phyloP scores from a whole-genome alignment of 2,329 filamentous ascomycete species.

The Chaetomium globosum region DNA sequence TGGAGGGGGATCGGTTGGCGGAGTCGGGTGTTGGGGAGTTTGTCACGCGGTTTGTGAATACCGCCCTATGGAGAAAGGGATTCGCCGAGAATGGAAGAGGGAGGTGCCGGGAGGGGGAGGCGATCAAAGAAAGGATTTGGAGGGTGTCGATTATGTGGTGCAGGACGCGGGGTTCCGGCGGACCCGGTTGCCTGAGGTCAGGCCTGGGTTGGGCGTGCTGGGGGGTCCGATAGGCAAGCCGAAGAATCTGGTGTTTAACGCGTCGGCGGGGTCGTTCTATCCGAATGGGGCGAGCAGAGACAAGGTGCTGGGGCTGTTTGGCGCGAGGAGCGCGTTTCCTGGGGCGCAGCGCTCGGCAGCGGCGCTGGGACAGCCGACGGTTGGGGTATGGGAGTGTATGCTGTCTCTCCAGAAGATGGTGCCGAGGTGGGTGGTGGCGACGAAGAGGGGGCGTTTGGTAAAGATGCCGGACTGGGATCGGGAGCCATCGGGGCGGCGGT shows the following conservation, averaged over 20 bases:
- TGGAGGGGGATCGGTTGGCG: constrained; percentile 29
- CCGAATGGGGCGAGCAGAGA: neutral
- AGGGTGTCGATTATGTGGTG: constrained; percentile 24
- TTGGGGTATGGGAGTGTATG: constrained; percentile 34
- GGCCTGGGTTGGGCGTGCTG: neutral
- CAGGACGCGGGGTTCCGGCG: constrained; percentile 29
- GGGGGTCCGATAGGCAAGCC: neutral
- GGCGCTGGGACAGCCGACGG: constrained; percentile 26
- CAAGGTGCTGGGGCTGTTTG: constrained; percentile 27
- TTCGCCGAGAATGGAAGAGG: neutral
- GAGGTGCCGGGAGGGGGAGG: constrained; percentile 2
- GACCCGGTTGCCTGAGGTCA: constrained; percentile 14
- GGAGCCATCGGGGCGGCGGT: neutral
- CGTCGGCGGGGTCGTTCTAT: constrained; percentile 26
- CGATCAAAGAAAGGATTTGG: constrained; percentile 4
- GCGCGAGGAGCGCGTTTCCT: constrained; percentile 34
- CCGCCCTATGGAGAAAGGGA: neutral
- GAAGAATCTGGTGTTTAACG: constrained; percentile 25
- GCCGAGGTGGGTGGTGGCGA: constrained; percentile 28
- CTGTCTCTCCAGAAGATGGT: constrained; percentile 29
- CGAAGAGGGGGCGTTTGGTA: neutral
- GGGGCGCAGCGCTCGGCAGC: constrained; percentile 23
- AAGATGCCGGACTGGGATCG: neutral
- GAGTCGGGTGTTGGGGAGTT: constrained; percentile 15
- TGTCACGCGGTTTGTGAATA: constrained; percentile 24